Evolutionary conservation across 1,284 basidiomycete genomes (phyloP).

Genomic region (Cryptococcus deneoformans): DNA sequence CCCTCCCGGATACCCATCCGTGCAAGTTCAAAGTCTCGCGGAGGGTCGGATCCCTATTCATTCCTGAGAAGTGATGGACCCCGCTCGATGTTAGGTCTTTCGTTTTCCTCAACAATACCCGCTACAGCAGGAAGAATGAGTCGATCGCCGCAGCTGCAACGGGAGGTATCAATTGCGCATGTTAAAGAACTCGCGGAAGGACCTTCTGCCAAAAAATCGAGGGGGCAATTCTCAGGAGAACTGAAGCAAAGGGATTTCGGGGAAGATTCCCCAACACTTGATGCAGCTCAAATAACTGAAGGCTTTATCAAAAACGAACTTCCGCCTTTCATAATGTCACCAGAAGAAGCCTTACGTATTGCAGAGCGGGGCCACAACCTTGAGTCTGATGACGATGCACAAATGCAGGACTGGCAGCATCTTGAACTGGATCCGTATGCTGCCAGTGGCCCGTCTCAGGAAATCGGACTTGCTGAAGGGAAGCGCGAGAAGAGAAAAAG

Average conservation of each 20-base stretch:
- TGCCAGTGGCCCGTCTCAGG: background rate
- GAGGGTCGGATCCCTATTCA: background rate
- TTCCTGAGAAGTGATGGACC: background rate
- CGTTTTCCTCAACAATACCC: conserved; percentile 8
- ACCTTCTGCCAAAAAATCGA: background rate
- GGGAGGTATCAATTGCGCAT: background rate
- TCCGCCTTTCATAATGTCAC: conserved; percentile 27
- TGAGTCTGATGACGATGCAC: conserved; percentile 2
- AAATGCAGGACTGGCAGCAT: background rate
- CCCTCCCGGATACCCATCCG: conserved; percentile 10
- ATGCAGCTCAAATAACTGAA: conserved; percentile 10
- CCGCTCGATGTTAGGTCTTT: background rate
- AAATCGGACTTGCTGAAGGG: background rate
- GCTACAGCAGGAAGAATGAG: background rate
- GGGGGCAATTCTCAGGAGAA: background rate
- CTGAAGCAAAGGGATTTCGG: background rate
- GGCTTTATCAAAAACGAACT: conserved; percentile 36
- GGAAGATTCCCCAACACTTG: background rate
- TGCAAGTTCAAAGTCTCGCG: conserved; percentile 9
- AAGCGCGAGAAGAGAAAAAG: conserved; percentile 8
- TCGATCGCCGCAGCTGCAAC: background rate
- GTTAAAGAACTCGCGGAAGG: background rate
- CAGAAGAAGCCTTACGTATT: conserved; percentile 29
- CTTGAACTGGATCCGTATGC: background rate
- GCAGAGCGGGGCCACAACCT: conserved; percentile 25